phyloP scores from a whole-genome alignment of 1,139 yeast genomes.

The Yamadazyma buinensis region DNA sequence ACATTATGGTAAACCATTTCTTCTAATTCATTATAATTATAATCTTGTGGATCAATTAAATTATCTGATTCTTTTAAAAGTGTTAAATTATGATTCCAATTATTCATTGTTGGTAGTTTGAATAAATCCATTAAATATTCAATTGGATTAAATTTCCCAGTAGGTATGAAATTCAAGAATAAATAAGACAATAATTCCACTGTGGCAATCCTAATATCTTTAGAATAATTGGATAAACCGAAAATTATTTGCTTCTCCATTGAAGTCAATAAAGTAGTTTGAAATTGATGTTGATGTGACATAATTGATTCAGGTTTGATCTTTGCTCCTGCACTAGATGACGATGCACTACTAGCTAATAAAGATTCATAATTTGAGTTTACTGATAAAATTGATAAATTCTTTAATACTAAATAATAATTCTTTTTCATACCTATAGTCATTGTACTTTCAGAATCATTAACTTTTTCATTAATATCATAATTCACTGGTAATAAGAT shows the following conservation, averaged over 20 bases:
- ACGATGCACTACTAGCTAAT: slow-evolving; percentile 33
- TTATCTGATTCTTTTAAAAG: slow-evolving; percentile 7
- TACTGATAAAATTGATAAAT: slow-evolving; percentile 29
- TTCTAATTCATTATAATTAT: slow-evolving; percentile 8
- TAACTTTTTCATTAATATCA: slow-evolving; percentile 10
- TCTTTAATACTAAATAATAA: slow-evolving; percentile 31
- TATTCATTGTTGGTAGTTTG: slow-evolving; percentile 24
- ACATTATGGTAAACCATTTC: slow-evolving; percentile 13
- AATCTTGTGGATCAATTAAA: slow-evolving; percentile 5
- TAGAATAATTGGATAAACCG: slow-evolving; percentile 30
- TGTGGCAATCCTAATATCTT: slow-evolving; percentile 37
- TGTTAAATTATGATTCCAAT: slow-evolving; percentile 23
- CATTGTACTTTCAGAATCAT: slow-evolving; percentile 11
- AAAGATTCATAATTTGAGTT: slow-evolving; percentile 38
- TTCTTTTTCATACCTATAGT: slow-evolving; percentile 28
- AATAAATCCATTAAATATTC: slow-evolving; percentile 33
- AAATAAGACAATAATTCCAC: slow-evolving; percentile 35
- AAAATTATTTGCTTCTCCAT: slow-evolving; percentile 29
- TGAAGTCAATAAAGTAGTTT: slow-evolving; percentile 24
- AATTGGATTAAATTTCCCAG: slow-evolving; percentile 35
- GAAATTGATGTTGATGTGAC: slow-evolving; percentile 40
- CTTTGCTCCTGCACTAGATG: slow-evolving; percentile 36
- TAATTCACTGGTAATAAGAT: slow-evolving; percentile 19
- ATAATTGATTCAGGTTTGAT: slow-evolving; percentile 43
- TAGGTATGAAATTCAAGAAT: slow-evolving; percentile 35